These are phyloP conservation scores for Penicillium crustosum DNA, from an alignment of 2,329 filamentous ascomycete genomes.

Conservation along the genomic window DNA sequence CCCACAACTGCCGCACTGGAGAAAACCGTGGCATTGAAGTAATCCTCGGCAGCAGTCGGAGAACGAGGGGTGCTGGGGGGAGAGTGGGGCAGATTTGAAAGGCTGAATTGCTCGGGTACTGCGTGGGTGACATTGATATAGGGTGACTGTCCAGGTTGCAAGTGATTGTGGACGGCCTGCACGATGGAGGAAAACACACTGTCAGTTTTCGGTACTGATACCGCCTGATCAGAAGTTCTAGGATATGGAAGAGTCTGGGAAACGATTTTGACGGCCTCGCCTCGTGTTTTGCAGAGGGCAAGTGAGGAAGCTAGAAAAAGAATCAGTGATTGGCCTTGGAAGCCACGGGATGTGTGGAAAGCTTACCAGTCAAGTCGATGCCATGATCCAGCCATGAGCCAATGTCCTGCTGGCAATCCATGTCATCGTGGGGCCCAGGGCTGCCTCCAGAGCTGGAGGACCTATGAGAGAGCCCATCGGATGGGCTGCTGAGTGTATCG, in stretches of 20 bases:
- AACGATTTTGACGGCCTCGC: constrained; percentile 55
- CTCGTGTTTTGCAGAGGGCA: constrained; percentile 35
- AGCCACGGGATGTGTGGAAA: neutral
- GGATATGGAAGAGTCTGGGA: constrained; percentile 62
- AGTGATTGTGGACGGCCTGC: constrained; percentile 54
- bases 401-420: constrained; percentile 34
- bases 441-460: constrained; percentile 35
- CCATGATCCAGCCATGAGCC: constrained; percentile 41
- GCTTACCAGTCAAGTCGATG: constrained; percentile 39
- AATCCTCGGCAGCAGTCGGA: constrained; percentile 54
- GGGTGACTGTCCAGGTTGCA: constrained; percentile 51
- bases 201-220: constrained; percentile 30
- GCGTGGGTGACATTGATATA: constrained; percentile 67
- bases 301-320: constrained; percentile 37
- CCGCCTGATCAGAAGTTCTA: constrained; percentile 34
- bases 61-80: constrained; percentile 58
- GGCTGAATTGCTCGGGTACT: constrained; percentile 61
- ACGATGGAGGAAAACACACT: constrained; percentile 57
- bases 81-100: constrained; percentile 62
- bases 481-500: constrained; percentile 33
- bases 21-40: constrained; percentile 63
- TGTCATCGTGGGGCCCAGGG: constrained; percentile 30
- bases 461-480: constrained; percentile 32
- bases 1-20: constrained; percentile 61
- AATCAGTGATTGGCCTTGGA: constrained; percentile 4